Evolutionary conservation across 164 flowering plant genomes (phyloP), one percentile per base, ranked within the genome.

Genomic region (Sedum album): DNA sequence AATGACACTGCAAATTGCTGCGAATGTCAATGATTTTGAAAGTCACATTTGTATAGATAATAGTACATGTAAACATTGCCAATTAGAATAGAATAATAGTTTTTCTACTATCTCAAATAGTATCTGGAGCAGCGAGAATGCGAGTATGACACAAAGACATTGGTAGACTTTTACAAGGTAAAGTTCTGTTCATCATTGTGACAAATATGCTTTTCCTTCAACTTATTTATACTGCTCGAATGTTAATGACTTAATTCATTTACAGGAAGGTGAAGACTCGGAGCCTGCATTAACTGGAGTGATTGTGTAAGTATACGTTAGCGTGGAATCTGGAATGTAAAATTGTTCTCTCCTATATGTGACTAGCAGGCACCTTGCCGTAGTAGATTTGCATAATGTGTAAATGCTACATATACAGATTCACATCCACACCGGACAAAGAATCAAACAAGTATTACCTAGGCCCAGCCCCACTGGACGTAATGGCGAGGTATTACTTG

Each of bases 381-480:
- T 51, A 51, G 10, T 20, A 51, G 28, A 21, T 2, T 5, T 0
- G 1, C 10, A 25, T 25, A 44, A 73, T 28, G 25, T 18, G 8
- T 38, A 26, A 49, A 30, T 65, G 18, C 31, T 57, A 49, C 31
- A 10, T 51, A 51, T 82, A 80, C 94, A 94, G 99, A 30, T 92
- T 92, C 76, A 92, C 94, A 41, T 92, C 99, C 8, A 92, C 97
- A 72, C 96, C 96, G 1, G 88, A 89, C 83, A 85, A 77, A 68
- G 78, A 73, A 75, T 74, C 81, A 36, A 95, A 95, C 84, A 95
- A 89, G 72, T 95, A 92, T 77, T 95, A 90, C 71, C 81, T 95
- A 41, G 99, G 99, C 0, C 97, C 99, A 70, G 97, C 99, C 2
- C 97, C 96, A 53, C 64, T 95, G 75, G 91, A 89, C 55, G 91